These are phyloP conservation scores for Tetrastigma voinierianum DNA, from an alignment of 164 flowering plant species.

Conservation along the genomic window DNA sequence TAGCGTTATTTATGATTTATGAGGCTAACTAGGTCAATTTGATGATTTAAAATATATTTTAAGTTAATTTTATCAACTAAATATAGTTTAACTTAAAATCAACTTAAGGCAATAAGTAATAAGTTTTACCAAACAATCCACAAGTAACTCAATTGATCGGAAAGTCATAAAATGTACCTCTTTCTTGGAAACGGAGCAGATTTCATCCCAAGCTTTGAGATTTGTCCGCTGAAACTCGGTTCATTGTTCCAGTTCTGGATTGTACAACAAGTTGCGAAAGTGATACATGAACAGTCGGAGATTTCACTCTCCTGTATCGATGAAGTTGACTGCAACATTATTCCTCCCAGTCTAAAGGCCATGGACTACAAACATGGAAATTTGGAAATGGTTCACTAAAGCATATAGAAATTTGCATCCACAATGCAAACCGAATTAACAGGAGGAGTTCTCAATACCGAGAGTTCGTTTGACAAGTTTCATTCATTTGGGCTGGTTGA, in stretches of 20 bases:
- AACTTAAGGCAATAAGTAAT: too few species aligned
- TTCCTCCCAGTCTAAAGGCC: constrained; percentile 19
- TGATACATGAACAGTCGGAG: constrained; percentile 20
- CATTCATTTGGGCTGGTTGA: too few species aligned
- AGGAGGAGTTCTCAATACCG: too few species aligned
- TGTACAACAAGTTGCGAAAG: constrained; percentile 17
- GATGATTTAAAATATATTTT: too few species aligned
- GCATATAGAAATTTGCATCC: background rate
- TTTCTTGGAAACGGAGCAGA: constrained; percentile 15
- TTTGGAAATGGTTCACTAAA: background rate
- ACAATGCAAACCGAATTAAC: too few species aligned
- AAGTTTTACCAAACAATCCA: too few species aligned
- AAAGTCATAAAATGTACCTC: constrained; percentile 23
- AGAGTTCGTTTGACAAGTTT: too few species aligned
- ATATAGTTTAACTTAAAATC: too few species aligned
- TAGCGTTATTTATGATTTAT: too few species aligned
- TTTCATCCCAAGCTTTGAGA: constrained; percentile 19
- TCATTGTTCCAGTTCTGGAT: constrained; percentile 21
- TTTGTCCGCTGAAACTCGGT: constrained; percentile 19
- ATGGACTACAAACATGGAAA: constrained; percentile 7
- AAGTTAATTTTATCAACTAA: too few species aligned
- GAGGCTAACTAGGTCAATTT: too few species aligned
- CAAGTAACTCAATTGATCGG: too few species aligned
- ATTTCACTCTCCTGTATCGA: constrained; percentile 21
- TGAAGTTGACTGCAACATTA: constrained; percentile 14